A percentile compares a stretch with the other conserved stretches of the same genome.
Conservation (phyloP, 2,329 filamentous ascomycete genomes). For the Herpomyces periplanetae region DNA sequence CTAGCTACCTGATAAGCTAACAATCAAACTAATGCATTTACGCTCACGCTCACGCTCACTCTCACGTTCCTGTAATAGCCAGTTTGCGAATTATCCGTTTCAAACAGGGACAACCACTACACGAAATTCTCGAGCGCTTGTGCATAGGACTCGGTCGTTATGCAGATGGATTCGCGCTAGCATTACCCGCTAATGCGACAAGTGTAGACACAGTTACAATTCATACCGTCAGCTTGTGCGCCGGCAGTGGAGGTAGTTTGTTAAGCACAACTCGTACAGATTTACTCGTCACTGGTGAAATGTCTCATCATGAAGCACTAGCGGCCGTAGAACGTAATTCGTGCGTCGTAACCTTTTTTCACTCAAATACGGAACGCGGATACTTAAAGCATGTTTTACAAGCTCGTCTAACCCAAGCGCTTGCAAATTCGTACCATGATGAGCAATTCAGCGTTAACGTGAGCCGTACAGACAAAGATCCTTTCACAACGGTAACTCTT, state of each 20-base stretch:
- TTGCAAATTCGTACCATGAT: too few relatives aligned
- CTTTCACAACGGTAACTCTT: too few relatives aligned
- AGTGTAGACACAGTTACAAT: conserved; percentile 15
- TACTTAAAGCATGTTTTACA: conserved; percentile 35
- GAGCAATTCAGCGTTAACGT: too few relatives aligned
- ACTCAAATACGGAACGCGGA: conserved; percentile 62
- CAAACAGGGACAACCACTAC: conserved; percentile 12
- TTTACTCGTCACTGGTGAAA: conserved; percentile 56
- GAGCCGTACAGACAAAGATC: too few relatives aligned
- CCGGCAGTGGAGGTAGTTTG: conserved; percentile 45
- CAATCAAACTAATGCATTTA: too few relatives aligned
- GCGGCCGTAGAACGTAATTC: conserved; percentile 47
- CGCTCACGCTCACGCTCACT: too few relatives aligned
- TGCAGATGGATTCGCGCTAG: conserved; percentile 22
- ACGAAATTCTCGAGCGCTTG: conserved; percentile 19
- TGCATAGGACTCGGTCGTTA: conserved; percentile 20
- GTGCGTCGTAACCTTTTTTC: conserved; percentile 48
- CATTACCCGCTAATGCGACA: conserved; percentile 17
- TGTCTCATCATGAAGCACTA: conserved; percentile 69
- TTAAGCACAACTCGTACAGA: conserved; percentile 30
- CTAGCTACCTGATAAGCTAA: too few relatives aligned
- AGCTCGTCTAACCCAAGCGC: conserved; percentile 17
- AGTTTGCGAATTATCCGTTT: conserved; percentile 20
- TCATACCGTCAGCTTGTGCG: conserved; percentile 40
- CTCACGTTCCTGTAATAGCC: conserved; percentile 10